These are phyloP conservation scores for Leonotis leonurus DNA, from an alignment of 257 asterid genomes.

Conservation along the genomic window DNA sequence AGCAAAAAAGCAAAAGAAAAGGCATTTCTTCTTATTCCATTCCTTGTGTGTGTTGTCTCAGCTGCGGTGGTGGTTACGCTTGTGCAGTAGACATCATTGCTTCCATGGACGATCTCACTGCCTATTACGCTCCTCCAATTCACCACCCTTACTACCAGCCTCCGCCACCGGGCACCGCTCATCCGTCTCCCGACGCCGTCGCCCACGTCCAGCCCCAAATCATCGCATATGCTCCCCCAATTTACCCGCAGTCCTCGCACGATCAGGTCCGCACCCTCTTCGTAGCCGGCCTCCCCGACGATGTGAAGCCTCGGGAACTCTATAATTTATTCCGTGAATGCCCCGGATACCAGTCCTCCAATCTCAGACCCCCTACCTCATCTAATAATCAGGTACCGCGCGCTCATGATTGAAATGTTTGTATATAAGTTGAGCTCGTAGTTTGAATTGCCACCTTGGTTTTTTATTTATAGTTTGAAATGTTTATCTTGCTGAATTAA, in stretches of 20 bases:
- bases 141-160: conserved; percentile 64
- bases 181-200: conserved; percentile 30
- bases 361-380: conserved; percentile 64
- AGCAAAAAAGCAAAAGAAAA: no score
- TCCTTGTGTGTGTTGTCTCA: no score
- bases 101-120: conserved; percentile 53
- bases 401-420: not conserved
- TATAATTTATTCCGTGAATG: conserved; percentile 83
- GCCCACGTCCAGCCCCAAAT: conserved; percentile 48
- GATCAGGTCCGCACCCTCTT: conserved; percentile 86
- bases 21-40: no score
- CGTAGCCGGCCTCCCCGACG: conserved; percentile 92
- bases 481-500: not conserved
- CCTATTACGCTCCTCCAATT: conserved; percentile 65
- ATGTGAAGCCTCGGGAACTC: conserved; percentile 81
- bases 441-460: not conserved
- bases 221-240: conserved; percentile 42
- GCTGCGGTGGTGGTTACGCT: no score
- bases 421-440: not conserved
- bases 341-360: conserved; percentile 91
- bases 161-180: conserved; percentile 57
- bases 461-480: no score
- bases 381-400: conserved; percentile 71
- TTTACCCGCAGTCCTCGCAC: conserved; percentile 42
- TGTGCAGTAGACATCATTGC: no score